phyloP scores from a whole-genome alignment of 1,139 yeast species.

The Pichia sp. region DNA sequence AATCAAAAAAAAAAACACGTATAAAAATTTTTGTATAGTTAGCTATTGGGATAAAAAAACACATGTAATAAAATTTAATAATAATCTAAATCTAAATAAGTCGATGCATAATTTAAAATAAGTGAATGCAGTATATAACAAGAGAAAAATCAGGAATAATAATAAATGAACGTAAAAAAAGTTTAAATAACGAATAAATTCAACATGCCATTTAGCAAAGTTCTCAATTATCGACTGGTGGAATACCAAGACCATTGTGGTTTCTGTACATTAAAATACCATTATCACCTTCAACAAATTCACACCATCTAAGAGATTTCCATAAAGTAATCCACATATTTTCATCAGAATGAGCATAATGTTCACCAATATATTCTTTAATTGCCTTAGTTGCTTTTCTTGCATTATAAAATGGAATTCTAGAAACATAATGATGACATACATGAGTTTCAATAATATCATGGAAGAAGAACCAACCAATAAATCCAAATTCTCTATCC shows the following conservation, averaged over 20 bases:
- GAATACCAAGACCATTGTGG: slow-evolving; percentile 48
- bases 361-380: slow-evolving; percentile 76
- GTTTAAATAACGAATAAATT: background rate
- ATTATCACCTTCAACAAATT: slow-evolving; percentile 74
- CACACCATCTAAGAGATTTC: slow-evolving; percentile 67
- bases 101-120: background rate
- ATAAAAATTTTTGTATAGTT: too few species aligned
- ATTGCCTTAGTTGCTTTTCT: slow-evolving; percentile 75
- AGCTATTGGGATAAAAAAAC: too few species aligned
- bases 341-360: slow-evolving; percentile 60
- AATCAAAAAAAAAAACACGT: too few species aligned
- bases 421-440: slow-evolving; percentile 74
- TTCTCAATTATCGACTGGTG: slow-evolving; percentile 16
- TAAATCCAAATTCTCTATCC: slow-evolving; percentile 77
- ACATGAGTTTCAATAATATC: slow-evolving; percentile 89
- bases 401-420: slow-evolving; percentile 83
- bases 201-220: background rate
- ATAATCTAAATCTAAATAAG: too few species aligned
- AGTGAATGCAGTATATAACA: too few species aligned
- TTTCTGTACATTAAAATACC: slow-evolving; percentile 79
- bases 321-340: slow-evolving; percentile 71
- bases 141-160: too few species aligned
- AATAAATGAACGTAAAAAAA: background rate
- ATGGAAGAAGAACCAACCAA: slow-evolving; percentile 77
- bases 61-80: too few species aligned